Base-by-base conservation (phyloP, 202 grass and related monocot genomes). In the Panicum virgatum region DNA sequence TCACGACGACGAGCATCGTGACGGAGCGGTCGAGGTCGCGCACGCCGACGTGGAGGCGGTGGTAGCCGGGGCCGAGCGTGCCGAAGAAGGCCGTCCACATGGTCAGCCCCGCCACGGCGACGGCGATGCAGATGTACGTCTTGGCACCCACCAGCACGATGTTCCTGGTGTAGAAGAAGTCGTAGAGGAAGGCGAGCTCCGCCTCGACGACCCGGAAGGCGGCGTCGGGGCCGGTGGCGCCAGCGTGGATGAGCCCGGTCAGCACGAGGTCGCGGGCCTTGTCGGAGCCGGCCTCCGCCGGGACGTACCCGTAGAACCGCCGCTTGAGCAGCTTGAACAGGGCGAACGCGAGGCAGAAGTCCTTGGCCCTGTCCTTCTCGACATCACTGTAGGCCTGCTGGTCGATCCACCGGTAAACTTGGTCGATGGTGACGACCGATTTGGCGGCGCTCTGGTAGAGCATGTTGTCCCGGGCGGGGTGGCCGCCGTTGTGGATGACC, bases 111-210 rank as follows among this genome's bases (percentile, higher is more conserved):
- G 72, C 53, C 16, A 90, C 69, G 44, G 57, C 68, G 11, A 75
- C 37, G 45, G 80, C 88, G 36, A 90, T 80, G 80, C 4, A 69
- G 75, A 86, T 57, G 75, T 86, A 86, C 15, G 79, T 83, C 75
- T 52, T 48, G n/a, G 81, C 75, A 0, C 88, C 84, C 27, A 86
- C 80, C 62, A 83, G 75, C 16, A 89, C 79, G 62, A 84, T 43
- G 64, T 80, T 92, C 23, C 47, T 14, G 60, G 83, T 86, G 83
- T 89, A 92, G 69, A 92, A 76, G 76, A 89, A 86, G 43, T 86
- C 86, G 80, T 83, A 92, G 70, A 86, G 88, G 75, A 90, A 90
- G 16, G 80, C 45, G 61, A 90, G 88, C 75, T 90, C 84, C 22
- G 79, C 75, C 61, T 86, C 75, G 16, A 90, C 44, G 16, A 83